Conservation (phyloP, 495 filamentous ascomycete species). For the Neurospora sp. region DNA sequence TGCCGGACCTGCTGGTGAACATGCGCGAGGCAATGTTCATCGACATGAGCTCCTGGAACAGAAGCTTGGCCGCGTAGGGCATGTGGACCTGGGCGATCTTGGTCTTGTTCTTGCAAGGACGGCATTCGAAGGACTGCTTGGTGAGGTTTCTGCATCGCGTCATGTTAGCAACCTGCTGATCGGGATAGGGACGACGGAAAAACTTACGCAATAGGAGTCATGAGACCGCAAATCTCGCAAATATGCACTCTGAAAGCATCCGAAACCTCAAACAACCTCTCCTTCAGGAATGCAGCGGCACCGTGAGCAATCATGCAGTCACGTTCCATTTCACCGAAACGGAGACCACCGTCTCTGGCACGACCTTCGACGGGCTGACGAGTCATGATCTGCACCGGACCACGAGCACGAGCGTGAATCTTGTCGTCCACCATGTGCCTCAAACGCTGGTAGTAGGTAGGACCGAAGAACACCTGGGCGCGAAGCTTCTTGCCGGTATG, state of each 20-base stretch:
- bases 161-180: no score
- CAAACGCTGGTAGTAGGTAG: constrained; percentile 97
- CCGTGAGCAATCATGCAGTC: constrained; percentile 99
- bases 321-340: constrained; percentile 99
- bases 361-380: constrained; percentile 97
- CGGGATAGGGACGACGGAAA: background rate
- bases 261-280: constrained; percentile 90
- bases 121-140: constrained; percentile 90
- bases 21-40: constrained; percentile 98
- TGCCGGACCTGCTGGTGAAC: constrained; percentile 78
- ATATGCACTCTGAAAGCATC: constrained; percentile 98
- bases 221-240: constrained; percentile 96
- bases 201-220: constrained; percentile 98
- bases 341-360: constrained; percentile 92
- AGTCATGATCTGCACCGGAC: constrained; percentile 94
- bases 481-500: constrained; percentile 89
- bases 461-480: constrained; percentile 91
- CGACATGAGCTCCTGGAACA: constrained; percentile 94
- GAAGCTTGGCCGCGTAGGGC: constrained; percentile 93
- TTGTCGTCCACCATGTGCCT: constrained; percentile 99
- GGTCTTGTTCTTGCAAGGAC: constrained; percentile 97
- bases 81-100: constrained; percentile 95
- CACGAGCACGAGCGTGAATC: constrained; percentile 93
- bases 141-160: constrained; percentile 63
- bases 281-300: constrained; percentile 91